Base-by-base conservation (phyloP, 805 yeast species). In the Metschnikowia drakensbergensis region DNA sequence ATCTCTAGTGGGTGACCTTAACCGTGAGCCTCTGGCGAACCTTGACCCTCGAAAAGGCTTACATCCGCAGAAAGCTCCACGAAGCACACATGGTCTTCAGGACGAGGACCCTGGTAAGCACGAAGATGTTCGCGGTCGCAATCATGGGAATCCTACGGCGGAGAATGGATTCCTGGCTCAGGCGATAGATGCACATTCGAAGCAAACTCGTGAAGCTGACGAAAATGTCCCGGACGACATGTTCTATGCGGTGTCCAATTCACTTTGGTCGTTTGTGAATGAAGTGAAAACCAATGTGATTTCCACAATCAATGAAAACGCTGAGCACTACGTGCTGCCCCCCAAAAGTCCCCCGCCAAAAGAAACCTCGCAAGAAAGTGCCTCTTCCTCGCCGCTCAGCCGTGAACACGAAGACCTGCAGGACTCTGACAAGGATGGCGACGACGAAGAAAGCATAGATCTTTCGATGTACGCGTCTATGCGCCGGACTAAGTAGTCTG, bases 261-360 rank as follows among this genome's bases (percentile, higher is more conserved):
- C 74, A 9, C 63, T 73, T 13, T 72, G 76, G 76, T 54, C 74
- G 4, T 72, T 73, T 57, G 74, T 73, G 23, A 70, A 67, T 50
- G 76, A 72, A 46, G 69, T 73, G 13, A 69, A 68, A 41, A 34
- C 47, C 23, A 54, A 54, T 23, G 51, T 54, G 52, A 45, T 42
- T 4, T 37, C 57, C 3, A 26, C 55, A 9, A 41, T 54, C 38
- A 41, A 49, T 17, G 52, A 46, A 3, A 36, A 28, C 29, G 29
- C 46, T 4, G 41, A 36, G 31, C 36, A 23, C 31, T 25, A 29
- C 37, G 33, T 33, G 45, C 37, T 27, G 45, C 31, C 45, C 10
- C 37, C 45, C 5, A 31, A 40, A 31, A 40, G 29, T 9, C 29
- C 28, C 5, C 30, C 27, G 11, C 3, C 23, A 4, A 10, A 34